A percentile compares a stretch with the other conserved stretches of the same genome.
These are phyloP conservation scores for Aspergillus ruber DNA, from an alignment of 2,329 filamentous ascomycete genomes.

Conservation along the genomic window DNA sequence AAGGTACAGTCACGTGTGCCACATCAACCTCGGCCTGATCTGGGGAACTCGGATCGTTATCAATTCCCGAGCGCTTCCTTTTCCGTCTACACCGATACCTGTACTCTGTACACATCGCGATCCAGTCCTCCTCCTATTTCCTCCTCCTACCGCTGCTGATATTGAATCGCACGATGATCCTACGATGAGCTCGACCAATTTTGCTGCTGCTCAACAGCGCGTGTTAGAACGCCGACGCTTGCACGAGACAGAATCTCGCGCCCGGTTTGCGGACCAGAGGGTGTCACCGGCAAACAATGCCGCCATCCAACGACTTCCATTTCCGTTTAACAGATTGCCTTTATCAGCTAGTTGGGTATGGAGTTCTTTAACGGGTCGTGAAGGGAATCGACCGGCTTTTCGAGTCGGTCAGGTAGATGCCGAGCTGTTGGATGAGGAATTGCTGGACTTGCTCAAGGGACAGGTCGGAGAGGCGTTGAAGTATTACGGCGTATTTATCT, in stretches of 20 bases:
- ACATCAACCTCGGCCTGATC: neutral
- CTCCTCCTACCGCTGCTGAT: neutral
- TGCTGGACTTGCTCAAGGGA: slow-evolving; percentile 73
- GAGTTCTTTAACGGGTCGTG: slow-evolving; percentile 65
- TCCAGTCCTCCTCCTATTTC: slow-evolving; percentile 8
- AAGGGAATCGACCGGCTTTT: slow-evolving; percentile 78
- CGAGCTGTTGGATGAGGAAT: slow-evolving; percentile 87
- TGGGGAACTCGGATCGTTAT: neutral
- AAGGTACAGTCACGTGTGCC: neutral
- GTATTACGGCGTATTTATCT: slow-evolving; percentile 62
- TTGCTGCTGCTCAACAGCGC: slow-evolving; percentile 83
- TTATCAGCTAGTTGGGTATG: slow-evolving; percentile 48
- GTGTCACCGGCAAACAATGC: slow-evolving; percentile 48
- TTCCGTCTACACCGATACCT: neutral
- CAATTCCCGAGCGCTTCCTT: neutral
- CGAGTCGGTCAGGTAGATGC: slow-evolving; percentile 94
- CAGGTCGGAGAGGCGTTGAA: slow-evolving; percentile 86
- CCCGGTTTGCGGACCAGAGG: slow-evolving; percentile 42
- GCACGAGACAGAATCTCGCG: slow-evolving; percentile 61
- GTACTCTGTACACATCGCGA: neutral
- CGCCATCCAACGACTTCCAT: slow-evolving; percentile 53
- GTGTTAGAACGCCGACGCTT: slow-evolving; percentile 72
- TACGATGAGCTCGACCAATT: slow-evolving; percentile 58
- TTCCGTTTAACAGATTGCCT: slow-evolving; percentile 54
- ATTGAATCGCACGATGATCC: slow-evolving; percentile 25